phyloP scores from a whole-genome alignment of 129 eudicot species.

The Deinandra increscens region DNA sequence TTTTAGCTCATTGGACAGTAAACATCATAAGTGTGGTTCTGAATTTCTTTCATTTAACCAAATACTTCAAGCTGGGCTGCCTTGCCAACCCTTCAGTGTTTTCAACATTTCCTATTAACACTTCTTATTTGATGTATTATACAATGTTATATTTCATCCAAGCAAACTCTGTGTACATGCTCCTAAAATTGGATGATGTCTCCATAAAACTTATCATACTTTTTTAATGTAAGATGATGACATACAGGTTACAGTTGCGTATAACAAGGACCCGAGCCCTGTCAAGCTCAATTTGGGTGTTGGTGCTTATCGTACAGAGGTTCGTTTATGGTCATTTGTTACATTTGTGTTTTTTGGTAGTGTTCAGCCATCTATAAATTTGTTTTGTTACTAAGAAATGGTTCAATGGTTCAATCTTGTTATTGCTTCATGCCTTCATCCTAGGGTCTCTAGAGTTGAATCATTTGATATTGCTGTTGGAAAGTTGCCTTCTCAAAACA shows the following conservation, averaged over 20 bases:
- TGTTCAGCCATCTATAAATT: not conserved
- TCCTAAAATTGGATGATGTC: not conserved
- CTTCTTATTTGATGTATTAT: too few species aligned
- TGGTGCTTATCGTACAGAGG: slow-evolving; percentile 99
- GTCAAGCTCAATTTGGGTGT: slow-evolving; percentile 89
- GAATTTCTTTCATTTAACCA: too few species aligned
- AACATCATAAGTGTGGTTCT: too few species aligned
- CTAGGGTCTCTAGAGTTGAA: not conserved
- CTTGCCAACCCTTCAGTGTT: not conserved
- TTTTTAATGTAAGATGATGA: slow-evolving; percentile 16
- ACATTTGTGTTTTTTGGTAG: not conserved
- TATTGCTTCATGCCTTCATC: not conserved
- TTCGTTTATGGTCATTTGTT: not conserved
- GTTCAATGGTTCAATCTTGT: not conserved
- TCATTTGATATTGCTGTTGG: not conserved
- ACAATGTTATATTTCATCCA: not conserved
- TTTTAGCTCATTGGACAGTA: not conserved
- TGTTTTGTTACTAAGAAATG: not conserved
- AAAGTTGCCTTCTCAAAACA: slow-evolving; percentile 10
- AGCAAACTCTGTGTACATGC: not conserved
- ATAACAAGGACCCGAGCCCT: slow-evolving; percentile 91
- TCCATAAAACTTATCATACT: not conserved
- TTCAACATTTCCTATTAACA: too few species aligned
- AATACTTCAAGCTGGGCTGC: too few species aligned
- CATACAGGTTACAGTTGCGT: slow-evolving; percentile 90